Evolutionary conservation across 2,329 filamentous ascomycete species (phyloP).

Genomic region (Talaromyces sp.): DNA sequence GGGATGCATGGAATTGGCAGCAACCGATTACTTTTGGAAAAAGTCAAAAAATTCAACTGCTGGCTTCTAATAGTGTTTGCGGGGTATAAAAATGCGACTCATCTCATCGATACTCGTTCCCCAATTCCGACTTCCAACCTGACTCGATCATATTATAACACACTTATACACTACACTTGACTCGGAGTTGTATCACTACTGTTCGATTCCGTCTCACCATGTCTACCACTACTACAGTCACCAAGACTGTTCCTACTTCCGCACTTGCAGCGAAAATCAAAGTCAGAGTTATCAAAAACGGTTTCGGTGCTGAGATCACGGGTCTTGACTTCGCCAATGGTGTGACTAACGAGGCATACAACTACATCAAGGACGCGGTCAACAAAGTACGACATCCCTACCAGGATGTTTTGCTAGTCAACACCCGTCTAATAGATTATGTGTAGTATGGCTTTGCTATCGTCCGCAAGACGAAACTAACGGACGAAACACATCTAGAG

Average conservation of each 20-base stretch:
- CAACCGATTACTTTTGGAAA: background rate
- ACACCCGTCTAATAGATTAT: background rate
- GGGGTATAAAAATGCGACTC: background rate
- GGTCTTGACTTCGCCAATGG: background rate
- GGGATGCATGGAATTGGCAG: background rate
- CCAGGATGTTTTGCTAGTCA: background rate
- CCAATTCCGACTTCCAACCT: background rate
- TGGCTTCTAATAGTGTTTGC: too few relatives aligned
- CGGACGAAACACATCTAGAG: constrained; percentile 48
- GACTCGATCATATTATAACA: background rate
- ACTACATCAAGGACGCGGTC: background rate
- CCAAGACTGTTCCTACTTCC: background rate
- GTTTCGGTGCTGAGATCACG: background rate
- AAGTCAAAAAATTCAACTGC: too few relatives aligned
- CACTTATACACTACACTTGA: too few relatives aligned
- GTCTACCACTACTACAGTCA: background rate
- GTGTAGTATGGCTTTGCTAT: constrained; percentile 50
- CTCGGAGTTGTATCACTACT: background rate
- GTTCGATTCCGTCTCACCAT: background rate
- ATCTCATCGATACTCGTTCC: background rate
- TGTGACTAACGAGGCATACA: background rate
- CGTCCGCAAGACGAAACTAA: constrained; percentile 48
- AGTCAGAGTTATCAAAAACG: background rate
- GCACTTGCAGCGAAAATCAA: background rate
- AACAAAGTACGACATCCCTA: background rate